These are phyloP conservation scores for Diacronema lutheri DNA, from an alignment of 78 protist species.

Conservation along the genomic window DNA sequence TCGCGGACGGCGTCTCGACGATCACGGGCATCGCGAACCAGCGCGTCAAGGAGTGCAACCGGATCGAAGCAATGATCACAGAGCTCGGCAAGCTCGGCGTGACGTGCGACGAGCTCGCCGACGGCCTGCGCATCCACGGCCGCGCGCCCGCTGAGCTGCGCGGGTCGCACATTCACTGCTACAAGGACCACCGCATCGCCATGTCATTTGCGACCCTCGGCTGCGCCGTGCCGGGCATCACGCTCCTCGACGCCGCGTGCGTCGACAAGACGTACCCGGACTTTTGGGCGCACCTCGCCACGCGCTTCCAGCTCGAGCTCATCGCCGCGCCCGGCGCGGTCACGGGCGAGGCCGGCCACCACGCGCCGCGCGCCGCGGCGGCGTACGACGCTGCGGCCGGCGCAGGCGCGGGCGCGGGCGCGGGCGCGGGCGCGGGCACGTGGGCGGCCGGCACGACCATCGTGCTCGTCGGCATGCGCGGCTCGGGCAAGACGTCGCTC, in stretches of 20 bases:
- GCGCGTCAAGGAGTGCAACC: slow-evolving; percentile 78
- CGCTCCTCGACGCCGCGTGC: slow-evolving; percentile 61
- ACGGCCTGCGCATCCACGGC: slow-evolving; percentile 63
- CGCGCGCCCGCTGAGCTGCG: background rate
- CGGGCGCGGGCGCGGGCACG: too few relatives aligned
- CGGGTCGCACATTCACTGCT: slow-evolving; percentile 40
- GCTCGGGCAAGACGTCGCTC: slow-evolving; percentile 11
- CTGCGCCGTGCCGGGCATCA: slow-evolving; percentile 32
- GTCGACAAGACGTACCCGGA: slow-evolving; percentile 80
- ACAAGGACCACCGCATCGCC: slow-evolving; percentile 82
- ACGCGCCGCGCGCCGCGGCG: too few relatives aligned
- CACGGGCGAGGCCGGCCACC: too few relatives aligned
- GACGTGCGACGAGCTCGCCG: slow-evolving; percentile 41
- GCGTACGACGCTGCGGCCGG: too few relatives aligned
- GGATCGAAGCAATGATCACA: slow-evolving; percentile 31
- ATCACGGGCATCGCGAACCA: slow-evolving; percentile 79
- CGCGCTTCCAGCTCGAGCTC: too few relatives aligned
- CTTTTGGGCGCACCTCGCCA: slow-evolving; percentile 61
- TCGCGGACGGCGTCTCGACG: slow-evolving; percentile 52
- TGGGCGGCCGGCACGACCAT: background rate
- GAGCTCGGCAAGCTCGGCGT: slow-evolving; percentile 43
- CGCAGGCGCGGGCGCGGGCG: too few relatives aligned
- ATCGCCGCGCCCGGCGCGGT: too few relatives aligned
- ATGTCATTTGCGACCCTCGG: slow-evolving; percentile 65
- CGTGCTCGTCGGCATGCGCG: slow-evolving; percentile 21